phyloP scores from a whole-genome alignment of 306 rosid genomes.

The Echinosophora koreensis region DNA sequence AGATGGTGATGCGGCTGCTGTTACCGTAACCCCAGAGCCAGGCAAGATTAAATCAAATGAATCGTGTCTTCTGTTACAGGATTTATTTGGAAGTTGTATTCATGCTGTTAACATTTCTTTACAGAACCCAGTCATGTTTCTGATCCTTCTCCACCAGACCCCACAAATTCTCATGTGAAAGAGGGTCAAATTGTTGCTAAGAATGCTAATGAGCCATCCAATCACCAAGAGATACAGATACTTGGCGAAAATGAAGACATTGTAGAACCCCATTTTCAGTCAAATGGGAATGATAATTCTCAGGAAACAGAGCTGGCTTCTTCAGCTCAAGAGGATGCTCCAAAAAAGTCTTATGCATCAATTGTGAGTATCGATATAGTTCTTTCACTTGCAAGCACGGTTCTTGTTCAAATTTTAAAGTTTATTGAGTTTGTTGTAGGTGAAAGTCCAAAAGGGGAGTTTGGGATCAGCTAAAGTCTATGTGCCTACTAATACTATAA shows the following conservation, averaged over 20 bases:
- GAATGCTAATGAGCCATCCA: conserved; percentile 54
- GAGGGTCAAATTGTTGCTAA: conserved; percentile 52
- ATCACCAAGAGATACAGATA: conserved; percentile 53
- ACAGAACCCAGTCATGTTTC: conserved; percentile 56
- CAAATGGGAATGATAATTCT: conserved; percentile 62
- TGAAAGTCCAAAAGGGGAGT: conserved; percentile 69
- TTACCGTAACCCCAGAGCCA: conserved; percentile 52
- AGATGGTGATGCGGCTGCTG: conserved; percentile 50
- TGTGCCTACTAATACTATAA: conserved; percentile 61
- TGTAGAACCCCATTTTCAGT: conserved; percentile 52
- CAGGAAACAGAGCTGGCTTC: conserved; percentile 54
- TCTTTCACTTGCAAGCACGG: conserved; percentile 35
- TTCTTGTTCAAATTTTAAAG: conserved; percentile 42
- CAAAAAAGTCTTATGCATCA: conserved; percentile 83
- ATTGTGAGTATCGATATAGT: conserved; percentile 60
- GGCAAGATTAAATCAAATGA: conserved; percentile 53
- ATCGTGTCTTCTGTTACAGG: not conserved
- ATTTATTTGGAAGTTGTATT: conserved; percentile 39
- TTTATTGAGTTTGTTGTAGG: conserved; percentile 58
- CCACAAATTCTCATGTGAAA: conserved; percentile 48
- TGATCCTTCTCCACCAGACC: conserved; percentile 63
- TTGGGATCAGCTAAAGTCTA: conserved; percentile 59
- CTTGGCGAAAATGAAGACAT: conserved; percentile 51
- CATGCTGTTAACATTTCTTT: conserved; percentile 27
- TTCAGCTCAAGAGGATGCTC: conserved; percentile 59